Evolutionary conservation across 306 rosid species (phyloP), one percentile per base, ranked within the genome.

Genomic region (Quercus variabilis): DNA sequence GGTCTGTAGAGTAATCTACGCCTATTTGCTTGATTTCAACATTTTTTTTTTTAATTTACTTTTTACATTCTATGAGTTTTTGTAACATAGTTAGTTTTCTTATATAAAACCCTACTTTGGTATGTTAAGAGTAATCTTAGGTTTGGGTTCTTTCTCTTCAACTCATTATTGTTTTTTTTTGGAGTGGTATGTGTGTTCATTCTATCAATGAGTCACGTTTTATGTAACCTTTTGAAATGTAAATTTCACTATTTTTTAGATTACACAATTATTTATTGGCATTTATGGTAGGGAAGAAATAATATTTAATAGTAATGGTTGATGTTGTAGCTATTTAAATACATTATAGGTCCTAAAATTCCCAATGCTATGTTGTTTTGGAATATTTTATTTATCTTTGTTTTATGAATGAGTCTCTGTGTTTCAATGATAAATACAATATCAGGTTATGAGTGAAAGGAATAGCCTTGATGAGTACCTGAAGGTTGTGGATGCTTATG

Each of bases 401-500:
- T 51, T 81, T 75, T 35, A 62, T 69, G 55, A 64, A 73, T 21
- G 28, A 51, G 57, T 23, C 52, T 59, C 18, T 74, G 74, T 68
- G 3, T 35, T 31, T 31, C 31, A 46, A 28, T 65, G 26, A 70
- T 82, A 28, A 57, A 77, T 80, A 80, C 79, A 75, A 64, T 83
- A 74, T 74, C 90, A 94, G 99, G 87, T 90, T 81, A 74, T 90
- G 85, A 65, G 76, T 30, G 89, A 83, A 76, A 87, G 89, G 83
- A 85, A 88, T 71, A 80, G 88, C 84, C 88, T 94, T 67, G 91
- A 86, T 74, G 92, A 91, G 85, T 92, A 91, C 89, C 82, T 94
- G 88, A 94, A 83, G 86, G 97, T 92, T 78, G 90, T 89, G 81
- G 99, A 94, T 85, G 97, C 99, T 75, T 94, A 88, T 85, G 78